These are phyloP conservation scores for Clavulina sp. DNA, from an alignment of 768 basidiomycete species.

Conservation along the genomic window DNA sequence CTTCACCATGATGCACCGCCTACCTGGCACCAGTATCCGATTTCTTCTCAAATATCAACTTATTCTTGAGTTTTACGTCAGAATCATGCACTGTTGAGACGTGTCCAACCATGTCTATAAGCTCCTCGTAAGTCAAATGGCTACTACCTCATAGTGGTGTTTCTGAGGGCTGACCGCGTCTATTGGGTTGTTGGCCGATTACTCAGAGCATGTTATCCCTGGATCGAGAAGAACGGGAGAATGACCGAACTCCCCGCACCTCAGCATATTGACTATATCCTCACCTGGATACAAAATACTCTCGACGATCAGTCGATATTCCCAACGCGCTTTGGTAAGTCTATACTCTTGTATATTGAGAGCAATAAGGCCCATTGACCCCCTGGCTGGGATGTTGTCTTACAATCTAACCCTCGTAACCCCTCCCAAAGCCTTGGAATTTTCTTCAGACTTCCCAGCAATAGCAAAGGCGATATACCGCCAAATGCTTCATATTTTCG, in stretches of 20 bases:
- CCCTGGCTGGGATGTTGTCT: not conserved
- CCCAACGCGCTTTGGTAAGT: slow-evolving; percentile 27
- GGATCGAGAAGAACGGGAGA: slow-evolving; percentile 29
- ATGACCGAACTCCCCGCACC: slow-evolving; percentile 28
- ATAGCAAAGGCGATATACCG: slow-evolving; percentile 30
- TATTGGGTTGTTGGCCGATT: not conserved
- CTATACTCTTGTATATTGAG: not conserved
- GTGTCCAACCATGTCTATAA: slow-evolving; percentile 32
- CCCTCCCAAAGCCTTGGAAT: slow-evolving; percentile 22
- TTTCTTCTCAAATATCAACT: slow-evolving; percentile 32
- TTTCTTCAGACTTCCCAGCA: slow-evolving; percentile 27
- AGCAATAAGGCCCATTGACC: not conserved
- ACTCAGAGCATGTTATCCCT: slow-evolving; percentile 27
- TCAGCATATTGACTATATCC: slow-evolving; percentile 32
- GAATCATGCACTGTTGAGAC: slow-evolving; percentile 29
- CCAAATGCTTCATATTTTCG: slow-evolving; percentile 31
- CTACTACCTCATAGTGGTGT: no score
- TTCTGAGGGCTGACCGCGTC: not conserved
- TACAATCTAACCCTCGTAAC: slow-evolving; percentile 1
- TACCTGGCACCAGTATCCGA: slow-evolving; percentile 31
- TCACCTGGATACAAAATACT: slow-evolving; percentile 30
- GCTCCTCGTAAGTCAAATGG: slow-evolving; percentile 21
- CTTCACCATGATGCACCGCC: not conserved
- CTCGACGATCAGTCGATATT: slow-evolving; percentile 30
- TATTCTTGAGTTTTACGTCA: slow-evolving; percentile 28